Conservation (phyloP, 139 green algal species). For the Deuterostichococcus epilithicus region DNA sequence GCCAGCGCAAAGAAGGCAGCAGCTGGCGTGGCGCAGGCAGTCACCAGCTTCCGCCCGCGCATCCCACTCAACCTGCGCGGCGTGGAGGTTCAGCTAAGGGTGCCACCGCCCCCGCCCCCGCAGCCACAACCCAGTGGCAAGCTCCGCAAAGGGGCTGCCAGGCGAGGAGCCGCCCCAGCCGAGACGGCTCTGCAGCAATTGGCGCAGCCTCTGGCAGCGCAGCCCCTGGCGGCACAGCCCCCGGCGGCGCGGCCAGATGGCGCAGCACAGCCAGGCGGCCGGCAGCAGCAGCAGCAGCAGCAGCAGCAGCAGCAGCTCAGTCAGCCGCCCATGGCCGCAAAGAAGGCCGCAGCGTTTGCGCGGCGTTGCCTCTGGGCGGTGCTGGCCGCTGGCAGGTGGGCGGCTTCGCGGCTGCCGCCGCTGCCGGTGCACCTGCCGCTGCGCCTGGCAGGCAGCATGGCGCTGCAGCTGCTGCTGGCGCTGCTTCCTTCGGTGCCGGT, state of each 20-base stretch:
- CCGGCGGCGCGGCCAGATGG: too few relatives aligned
- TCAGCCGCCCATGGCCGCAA: too few relatives aligned
- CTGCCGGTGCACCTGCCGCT: neutral
- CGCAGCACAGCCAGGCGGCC: too few relatives aligned
- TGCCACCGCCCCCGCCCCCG: neutral
- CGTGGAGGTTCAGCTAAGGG: neutral
- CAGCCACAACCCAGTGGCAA: neutral
- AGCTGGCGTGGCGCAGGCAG: neutral
- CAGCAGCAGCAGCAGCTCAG: too few relatives aligned
- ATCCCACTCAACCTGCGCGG: conserved; percentile 10
- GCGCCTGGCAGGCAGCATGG: neutral
- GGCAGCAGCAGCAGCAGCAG: too few relatives aligned
- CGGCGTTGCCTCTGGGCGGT: neutral
- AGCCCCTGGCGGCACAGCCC: too few relatives aligned
- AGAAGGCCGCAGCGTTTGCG: too few relatives aligned
- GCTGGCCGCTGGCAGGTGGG: neutral
- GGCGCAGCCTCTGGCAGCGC: too few relatives aligned
- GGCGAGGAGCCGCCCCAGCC: too few relatives aligned
- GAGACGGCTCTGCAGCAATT: too few relatives aligned
- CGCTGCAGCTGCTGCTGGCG: conserved; percentile 11
- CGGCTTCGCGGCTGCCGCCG: neutral
- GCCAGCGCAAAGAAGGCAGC: conserved; percentile 8
- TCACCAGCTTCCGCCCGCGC: conserved; percentile 1
- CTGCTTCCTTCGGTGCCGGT: conserved; percentile 20
- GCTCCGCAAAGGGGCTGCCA: too few relatives aligned